Conservation (phyloP, 148 eudicot species). For the Agrostemma githago region DNA sequence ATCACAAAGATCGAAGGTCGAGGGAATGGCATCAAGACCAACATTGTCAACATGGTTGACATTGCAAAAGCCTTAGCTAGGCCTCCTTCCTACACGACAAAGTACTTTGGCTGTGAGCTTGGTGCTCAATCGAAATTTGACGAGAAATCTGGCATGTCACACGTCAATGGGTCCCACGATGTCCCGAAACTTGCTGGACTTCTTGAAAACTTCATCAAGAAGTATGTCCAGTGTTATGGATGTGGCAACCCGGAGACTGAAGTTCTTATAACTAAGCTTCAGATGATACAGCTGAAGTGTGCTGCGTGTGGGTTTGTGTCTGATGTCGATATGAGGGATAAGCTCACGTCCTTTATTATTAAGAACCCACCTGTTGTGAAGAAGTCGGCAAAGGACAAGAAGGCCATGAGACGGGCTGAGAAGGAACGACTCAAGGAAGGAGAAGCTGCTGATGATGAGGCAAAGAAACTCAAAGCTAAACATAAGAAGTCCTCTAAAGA, state of each 20-base stretch:
- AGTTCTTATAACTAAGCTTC: conserved; percentile 55
- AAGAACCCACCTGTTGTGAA: conserved; percentile 74
- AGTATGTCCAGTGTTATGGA: conserved; percentile 79
- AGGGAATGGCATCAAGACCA: conserved; percentile 82
- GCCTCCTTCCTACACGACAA: conserved; percentile 70
- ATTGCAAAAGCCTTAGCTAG: conserved; percentile 73
- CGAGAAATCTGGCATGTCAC: conserved; percentile 63
- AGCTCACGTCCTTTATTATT: conserved; percentile 58
- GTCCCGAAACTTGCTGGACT: conserved; percentile 74
- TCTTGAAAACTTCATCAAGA: conserved; percentile 75
- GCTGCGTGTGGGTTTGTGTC: conserved; percentile 80
- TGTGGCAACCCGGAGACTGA: conserved; percentile 88
- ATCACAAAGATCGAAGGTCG: conserved; percentile 80
- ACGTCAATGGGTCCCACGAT: conserved; percentile 73
- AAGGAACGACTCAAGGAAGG: conserved; percentile 76
- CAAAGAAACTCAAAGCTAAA: conserved; percentile 44
- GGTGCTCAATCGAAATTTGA: conserved; percentile 87
- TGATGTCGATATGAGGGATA: conserved; percentile 85
- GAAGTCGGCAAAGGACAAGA: conserved; percentile 60
- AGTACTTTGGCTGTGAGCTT: conserved; percentile 78
- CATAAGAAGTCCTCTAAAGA: conserved; percentile 52
- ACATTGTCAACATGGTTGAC: conserved; percentile 79
- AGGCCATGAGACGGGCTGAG: conserved; percentile 74
- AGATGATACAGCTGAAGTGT: conserved; percentile 64
- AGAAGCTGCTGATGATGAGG: conserved; percentile 69